These are phyloP conservation scores for Aspergillus texensis DNA, from an alignment of 2,329 filamentous ascomycete species.

Conservation along the genomic window DNA sequence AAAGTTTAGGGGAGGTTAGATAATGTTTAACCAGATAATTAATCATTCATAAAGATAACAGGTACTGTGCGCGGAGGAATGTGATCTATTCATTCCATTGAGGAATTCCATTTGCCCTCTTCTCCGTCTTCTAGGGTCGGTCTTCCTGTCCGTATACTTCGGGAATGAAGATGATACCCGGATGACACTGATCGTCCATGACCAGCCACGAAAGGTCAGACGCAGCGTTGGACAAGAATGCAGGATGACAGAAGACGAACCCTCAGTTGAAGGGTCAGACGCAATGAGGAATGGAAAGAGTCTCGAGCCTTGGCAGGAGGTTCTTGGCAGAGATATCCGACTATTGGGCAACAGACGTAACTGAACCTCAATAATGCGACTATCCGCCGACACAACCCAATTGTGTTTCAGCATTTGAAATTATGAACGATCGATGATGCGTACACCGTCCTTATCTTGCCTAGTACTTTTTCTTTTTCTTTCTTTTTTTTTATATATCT, in stretches of 20 bases:
- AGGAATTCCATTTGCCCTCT: background rate
- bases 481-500: too few relatives aligned
- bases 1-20: background rate
- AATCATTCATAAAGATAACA: slow-evolving; percentile 6
- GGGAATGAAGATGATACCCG: background rate
- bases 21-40: background rate
- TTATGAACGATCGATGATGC: background rate
- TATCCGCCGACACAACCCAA: background rate
- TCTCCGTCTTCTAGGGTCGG: background rate
- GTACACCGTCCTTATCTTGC: background rate
- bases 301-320: slow-evolving; percentile 7
- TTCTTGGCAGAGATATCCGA: slow-evolving; percentile 5
- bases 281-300: background rate
- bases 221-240: background rate
- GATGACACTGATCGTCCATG: background rate
- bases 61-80: background rate
- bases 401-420: slow-evolving; percentile 1
- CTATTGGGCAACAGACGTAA: background rate
- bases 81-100: background rate
- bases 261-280: background rate
- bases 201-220: background rate
- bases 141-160: background rate
- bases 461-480: too few relatives aligned
- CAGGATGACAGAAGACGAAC: background rate
- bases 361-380: background rate